phyloP scores from a whole-genome alignment of 2,329 filamentous ascomycete species.

The Teratosphaeria viscida region DNA sequence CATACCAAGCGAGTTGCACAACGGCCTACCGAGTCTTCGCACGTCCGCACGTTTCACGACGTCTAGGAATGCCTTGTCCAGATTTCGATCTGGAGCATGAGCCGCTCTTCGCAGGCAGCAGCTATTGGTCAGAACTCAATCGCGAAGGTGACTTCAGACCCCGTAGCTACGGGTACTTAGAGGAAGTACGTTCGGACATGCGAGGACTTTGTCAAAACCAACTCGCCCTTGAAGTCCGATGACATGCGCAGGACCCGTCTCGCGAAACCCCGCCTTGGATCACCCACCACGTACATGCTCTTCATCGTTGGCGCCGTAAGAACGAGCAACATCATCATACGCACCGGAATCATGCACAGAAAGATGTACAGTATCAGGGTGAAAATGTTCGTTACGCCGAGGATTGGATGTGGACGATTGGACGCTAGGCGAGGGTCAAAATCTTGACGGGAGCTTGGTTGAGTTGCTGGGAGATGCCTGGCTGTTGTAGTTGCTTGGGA shows the following conservation, averaged over 20 bases:
- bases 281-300: too few relatives aligned
- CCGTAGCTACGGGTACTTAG: neutral
- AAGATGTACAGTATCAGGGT: neutral
- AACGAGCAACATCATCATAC: neutral
- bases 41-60: neutral
- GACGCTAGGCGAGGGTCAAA: neutral
- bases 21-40: neutral
- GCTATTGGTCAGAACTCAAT: neutral
- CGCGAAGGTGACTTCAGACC: neutral
- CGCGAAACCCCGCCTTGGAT: too few relatives aligned
- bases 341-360: neutral
- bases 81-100: neutral
- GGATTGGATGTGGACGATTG: neutral
- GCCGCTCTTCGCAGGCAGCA: neutral
- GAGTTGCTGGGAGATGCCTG: neutral
- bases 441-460: neutral
- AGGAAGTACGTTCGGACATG: neutral
- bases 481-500: neutral
- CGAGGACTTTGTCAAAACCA: neutral
- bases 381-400: neutral
- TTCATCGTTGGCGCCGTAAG: too few relatives aligned
- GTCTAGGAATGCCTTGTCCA: neutral
- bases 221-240: too few relatives aligned
- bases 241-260: too few relatives aligned
- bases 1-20: too few relatives aligned